Percentiles rank a stretch among this genome's conserved stretches.
Evolutionary conservation across 352 stramenopile genomes (phyloP).

Genomic region (Phytophthora colocasiae): DNA sequence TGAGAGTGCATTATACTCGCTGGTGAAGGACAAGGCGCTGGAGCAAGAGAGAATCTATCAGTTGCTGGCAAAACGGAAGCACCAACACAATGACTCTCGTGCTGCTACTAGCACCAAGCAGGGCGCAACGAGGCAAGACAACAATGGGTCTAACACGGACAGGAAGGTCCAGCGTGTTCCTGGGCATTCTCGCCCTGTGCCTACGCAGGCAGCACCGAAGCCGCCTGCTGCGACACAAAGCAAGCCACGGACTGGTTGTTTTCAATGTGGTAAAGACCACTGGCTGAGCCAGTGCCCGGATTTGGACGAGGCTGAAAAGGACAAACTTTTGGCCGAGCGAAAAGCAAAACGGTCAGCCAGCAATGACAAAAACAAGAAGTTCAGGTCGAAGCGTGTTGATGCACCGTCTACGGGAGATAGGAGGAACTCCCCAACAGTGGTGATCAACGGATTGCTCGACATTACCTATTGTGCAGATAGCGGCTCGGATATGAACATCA

Average conservation of each 20-base stretch:
- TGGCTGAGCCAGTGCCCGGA: slow-evolving; percentile 3
- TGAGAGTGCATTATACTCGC: slow-evolving; percentile 12
- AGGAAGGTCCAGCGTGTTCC: neutral
- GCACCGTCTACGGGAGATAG: neutral
- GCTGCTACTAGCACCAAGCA: neutral
- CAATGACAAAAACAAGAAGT: neutral
- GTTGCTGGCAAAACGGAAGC: slow-evolving; percentile 6
- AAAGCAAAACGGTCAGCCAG: neutral
- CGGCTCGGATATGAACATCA: slow-evolving; percentile 22
- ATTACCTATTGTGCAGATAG: neutral
- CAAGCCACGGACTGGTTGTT: slow-evolving; percentile 14
- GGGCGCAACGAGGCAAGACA: neutral
- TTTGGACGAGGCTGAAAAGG: slow-evolving; percentile 8
- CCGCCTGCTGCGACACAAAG: neutral
- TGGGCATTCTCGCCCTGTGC: neutral
- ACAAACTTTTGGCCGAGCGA: slow-evolving; percentile 7
- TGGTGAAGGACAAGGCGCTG: slow-evolving; percentile 30
- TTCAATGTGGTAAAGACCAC: slow-evolving; percentile 24
- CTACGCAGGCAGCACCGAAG: neutral
- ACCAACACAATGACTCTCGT: neutral
- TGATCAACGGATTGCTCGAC: slow-evolving; percentile 8
- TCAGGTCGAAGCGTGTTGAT: slow-evolving; percentile 5
- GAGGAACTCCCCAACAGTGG: neutral
- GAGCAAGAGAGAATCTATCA: slow-evolving; percentile 28
- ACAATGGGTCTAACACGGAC: neutral